phyloP scores from a whole-genome alignment of 257 asterid genomes.

The Solanum boliviense region DNA sequence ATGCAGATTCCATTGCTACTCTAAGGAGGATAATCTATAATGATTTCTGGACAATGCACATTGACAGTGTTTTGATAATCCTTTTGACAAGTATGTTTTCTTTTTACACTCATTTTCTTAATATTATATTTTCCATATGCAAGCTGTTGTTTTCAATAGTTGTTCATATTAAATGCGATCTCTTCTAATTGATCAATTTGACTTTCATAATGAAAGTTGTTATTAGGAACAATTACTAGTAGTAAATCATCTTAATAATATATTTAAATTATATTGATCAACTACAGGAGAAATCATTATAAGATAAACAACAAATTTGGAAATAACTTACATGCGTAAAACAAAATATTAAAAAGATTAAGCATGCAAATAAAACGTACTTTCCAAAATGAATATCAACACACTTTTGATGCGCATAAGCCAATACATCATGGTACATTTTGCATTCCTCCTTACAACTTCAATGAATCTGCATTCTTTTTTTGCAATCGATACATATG shows the following conservation, averaged over 20 bases:
- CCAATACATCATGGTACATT: slow-evolving; percentile 31
- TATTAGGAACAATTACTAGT: background rate
- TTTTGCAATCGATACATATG: slow-evolving; percentile 19
- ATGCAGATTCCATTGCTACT: slow-evolving; percentile 33
- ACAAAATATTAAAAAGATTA: background rate
- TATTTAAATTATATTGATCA: background rate
- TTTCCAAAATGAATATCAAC: slow-evolving; percentile 26
- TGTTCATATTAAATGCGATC: background rate
- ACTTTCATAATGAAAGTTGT: background rate
- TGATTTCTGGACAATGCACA: slow-evolving; percentile 17
- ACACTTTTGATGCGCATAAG: slow-evolving; percentile 22
- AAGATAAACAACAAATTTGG: background rate
- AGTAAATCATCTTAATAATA: background rate
- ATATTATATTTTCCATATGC: background rate
- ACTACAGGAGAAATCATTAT: background rate
- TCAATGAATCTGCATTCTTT: slow-evolving; percentile 28
- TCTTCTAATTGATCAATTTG: background rate
- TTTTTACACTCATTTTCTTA: background rate
- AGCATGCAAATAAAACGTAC: slow-evolving; percentile 14
- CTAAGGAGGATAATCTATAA: slow-evolving; percentile 14
- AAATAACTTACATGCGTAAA: background rate
- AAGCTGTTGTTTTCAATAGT: background rate
- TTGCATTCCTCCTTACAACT: slow-evolving; percentile 33
- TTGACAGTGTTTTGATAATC: slow-evolving; percentile 36
- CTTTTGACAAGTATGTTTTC: slow-evolving; percentile 29